phyloP scores from a whole-genome alignment of 768 basidiomycete species.

The Lactarius deliciosus region DNA sequence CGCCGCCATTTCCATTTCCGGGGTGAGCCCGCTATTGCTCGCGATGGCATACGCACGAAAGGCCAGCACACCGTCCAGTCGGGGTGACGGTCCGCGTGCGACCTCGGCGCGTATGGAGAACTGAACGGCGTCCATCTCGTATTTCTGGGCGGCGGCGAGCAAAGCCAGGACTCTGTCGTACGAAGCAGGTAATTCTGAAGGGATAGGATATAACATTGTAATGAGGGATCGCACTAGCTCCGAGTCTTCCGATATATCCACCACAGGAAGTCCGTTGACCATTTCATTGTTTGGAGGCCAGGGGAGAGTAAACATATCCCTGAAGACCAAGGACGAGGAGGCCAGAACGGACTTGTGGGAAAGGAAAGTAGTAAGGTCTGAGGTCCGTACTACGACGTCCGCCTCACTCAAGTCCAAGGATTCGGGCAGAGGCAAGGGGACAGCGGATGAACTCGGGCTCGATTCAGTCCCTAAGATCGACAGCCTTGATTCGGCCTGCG shows the following conservation, averaged over 20 bases:
- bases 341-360: conserved; percentile 37
- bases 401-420: background rate
- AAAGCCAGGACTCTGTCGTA: conserved; percentile 10
- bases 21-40: conserved; percentile 4
- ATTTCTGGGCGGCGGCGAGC: conserved; percentile 31
- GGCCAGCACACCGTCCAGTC: conserved; percentile 3
- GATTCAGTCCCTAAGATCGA: background rate
- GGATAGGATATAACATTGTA: conserved; percentile 16
- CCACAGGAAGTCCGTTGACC: conserved; percentile 21
- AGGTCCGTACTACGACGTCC: conserved; percentile 21
- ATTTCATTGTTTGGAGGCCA: conserved; percentile 10
- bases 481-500: conserved; percentile 7
- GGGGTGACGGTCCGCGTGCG: background rate
- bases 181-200: conserved; percentile 5
- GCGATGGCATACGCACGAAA: conserved; percentile 28
- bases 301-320: conserved; percentile 35
- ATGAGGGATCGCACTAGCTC: conserved; percentile 19
- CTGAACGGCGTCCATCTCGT: conserved; percentile 28
- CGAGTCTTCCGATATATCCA: conserved; percentile 19
- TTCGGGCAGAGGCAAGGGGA: background rate
- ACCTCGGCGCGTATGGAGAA: conserved; percentile 5
- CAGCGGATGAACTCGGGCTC: accelerated
- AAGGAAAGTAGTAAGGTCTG: conserved; percentile 28
- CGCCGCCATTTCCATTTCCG: background rate
- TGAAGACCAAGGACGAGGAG: conserved; percentile 36